Evolutionary conservation across 75 land plant genomes (phyloP), one percentile per base, ranked within the genome.

Genomic region (Azolla pinnata): DNA sequence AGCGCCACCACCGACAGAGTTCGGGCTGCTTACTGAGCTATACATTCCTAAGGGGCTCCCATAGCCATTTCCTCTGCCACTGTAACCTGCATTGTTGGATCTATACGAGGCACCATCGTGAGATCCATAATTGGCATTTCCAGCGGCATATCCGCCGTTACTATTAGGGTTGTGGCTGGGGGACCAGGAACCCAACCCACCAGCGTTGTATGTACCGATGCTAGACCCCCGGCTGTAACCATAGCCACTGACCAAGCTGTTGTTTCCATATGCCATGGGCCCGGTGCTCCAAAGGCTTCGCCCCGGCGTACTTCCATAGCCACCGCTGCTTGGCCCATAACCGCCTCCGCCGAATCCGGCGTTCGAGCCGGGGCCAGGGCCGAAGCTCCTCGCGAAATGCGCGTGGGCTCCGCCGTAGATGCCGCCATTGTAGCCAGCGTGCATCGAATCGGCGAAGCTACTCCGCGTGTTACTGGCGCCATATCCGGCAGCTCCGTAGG

Each of bases 401-500:
- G 44, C 29, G 5, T 29, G 30, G 17, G 55, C 20, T 26, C 55
- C 55, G 0, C 56, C 63, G 53, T 63, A 63, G 29, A 54, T n/a
- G 33, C 61, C 55, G 33, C 61, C 55, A 47, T 70, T 70, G 63
- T 71, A 74, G 35, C 52, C 74, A 24, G 78, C 63, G 35, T 66
- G 75, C 60, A 88, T 64, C 0, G 68, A 76, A 7, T 75, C 51
- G 23, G 79, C 83, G 72, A 75, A 67, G 26, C 69, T 67, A 58
- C 79, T 57, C n/a, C n/a, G n/a, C n/a, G n/a, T n/a, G n/a, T n/a
- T n/a, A 35, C 82, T 81, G 40, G 68, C 59, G 2, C 73, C 81
- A 73, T 85, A 85, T 33, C 73, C 76, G 44, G 77, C 20, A 29
- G 81, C 75, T 19, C 79, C 71, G 56, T 81, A 70, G 23, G 83